phyloP scores from a whole-genome alignment of 768 basidiomycete species.

The Lactarius pseudohatsudake region DNA sequence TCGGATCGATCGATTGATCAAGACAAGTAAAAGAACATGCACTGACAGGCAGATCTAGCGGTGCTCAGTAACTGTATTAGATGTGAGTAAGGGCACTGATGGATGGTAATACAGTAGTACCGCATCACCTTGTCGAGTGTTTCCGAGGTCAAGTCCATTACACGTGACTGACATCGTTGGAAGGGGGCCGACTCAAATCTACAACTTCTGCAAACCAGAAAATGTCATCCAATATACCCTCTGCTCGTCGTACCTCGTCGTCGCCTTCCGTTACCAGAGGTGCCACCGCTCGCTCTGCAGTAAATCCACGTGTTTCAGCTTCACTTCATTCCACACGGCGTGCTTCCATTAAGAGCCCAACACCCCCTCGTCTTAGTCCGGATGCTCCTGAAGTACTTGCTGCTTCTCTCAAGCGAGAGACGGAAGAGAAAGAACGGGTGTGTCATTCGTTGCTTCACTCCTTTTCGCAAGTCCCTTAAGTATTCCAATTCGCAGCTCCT shows the following conservation, averaged over 20 bases:
- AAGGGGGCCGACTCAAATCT: not conserved
- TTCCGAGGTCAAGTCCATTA: conserved; percentile 10
- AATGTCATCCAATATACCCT: conserved; percentile 39
- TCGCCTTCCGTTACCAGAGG: conserved; percentile 50
- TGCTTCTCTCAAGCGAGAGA: conserved; percentile 69
- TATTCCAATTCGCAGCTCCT: conserved; percentile 52
- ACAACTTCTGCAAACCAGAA: not conserved
- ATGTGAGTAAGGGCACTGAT: not conserved
- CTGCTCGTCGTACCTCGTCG: conserved; percentile 46
- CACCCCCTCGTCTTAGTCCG: conserved; percentile 41
- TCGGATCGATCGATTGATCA: conserved; percentile 5
- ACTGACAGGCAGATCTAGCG: conserved; percentile 20
- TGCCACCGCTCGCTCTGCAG: conserved; percentile 65
- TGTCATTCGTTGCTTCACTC: conserved; percentile 30
- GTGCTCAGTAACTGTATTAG: conserved; percentile 15
- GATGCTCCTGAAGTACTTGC: conserved; percentile 58
- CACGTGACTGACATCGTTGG: conserved; percentile 9
- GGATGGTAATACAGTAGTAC: too few species aligned
- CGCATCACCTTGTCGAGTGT: conserved; percentile 21
- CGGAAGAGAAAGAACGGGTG: conserved; percentile 80
- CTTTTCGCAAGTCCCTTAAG: conserved; percentile 21
- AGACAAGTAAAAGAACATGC: not conserved
- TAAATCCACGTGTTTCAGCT: conserved; percentile 54
- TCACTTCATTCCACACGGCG: conserved; percentile 53
- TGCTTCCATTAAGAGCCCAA: conserved; percentile 45